These are phyloP conservation scores for Cercophora scortea DNA, from an alignment of 495 filamentous ascomycete genomes.

Conservation along the genomic window DNA sequence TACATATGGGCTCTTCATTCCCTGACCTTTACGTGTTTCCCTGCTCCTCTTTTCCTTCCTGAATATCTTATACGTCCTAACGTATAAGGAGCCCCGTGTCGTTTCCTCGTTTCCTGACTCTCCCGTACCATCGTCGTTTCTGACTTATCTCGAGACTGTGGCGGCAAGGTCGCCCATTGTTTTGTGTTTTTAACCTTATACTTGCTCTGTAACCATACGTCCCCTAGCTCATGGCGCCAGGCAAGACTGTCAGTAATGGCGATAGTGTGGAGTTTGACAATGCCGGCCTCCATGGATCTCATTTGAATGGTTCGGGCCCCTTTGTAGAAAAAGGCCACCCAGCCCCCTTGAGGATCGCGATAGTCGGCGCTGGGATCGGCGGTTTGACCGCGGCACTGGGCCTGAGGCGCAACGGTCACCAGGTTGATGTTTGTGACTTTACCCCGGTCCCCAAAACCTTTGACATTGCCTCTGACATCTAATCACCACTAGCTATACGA, in stretches of 20 bases:
- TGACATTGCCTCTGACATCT: not conserved
- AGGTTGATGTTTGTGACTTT: conserved; percentile 34
- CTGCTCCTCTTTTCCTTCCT: too few species aligned
- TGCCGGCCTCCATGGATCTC: not conserved
- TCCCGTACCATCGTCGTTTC: too few species aligned
- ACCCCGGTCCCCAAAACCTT: not conserved
- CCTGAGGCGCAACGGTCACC: conserved; percentile 45
- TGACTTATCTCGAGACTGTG: too few species aligned
- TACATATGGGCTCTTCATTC: too few species aligned
- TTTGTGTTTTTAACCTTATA: too few species aligned
- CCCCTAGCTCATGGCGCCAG: too few species aligned
- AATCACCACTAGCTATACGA: conserved; percentile 39
- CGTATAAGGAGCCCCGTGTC: too few species aligned
- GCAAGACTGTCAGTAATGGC: not conserved
- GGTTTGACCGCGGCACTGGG: conserved; percentile 47
- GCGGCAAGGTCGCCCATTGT: too few species aligned
- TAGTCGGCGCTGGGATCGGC: conserved; percentile 52
- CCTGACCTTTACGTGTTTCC: too few species aligned
- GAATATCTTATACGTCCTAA: too few species aligned
- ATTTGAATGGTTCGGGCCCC: not conserved
- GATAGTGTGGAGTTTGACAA: not conserved
- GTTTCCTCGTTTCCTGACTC: too few species aligned
- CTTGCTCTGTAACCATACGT: too few species aligned
- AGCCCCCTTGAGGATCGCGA: conserved; percentile 27
- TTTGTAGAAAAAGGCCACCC: not conserved